A percentile compares a stretch with the other conserved stretches of the same genome.
These are phyloP conservation scores for Cicer bijugum DNA, from an alignment of 306 rosid genomes.

Conservation along the genomic window DNA sequence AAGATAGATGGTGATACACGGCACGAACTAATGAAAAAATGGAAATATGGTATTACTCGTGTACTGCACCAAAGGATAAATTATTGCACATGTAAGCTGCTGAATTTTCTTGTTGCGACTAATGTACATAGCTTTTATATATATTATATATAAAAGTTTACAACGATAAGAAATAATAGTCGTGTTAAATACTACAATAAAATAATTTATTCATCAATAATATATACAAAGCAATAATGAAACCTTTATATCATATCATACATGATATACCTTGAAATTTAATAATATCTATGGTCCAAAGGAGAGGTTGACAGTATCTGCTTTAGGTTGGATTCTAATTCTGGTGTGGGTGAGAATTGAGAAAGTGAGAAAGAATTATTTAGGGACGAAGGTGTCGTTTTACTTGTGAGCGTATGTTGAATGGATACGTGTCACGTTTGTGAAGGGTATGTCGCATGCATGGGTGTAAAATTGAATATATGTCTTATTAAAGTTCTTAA, in stretches of 20 bases:
- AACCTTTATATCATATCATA: neutral
- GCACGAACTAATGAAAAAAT: neutral
- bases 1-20: conserved; percentile 38
- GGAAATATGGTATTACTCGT: neutral
- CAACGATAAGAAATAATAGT: too few relatives aligned
- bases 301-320: neutral
- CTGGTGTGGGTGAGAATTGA: neutral
- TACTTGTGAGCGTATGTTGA: too few relatives aligned
- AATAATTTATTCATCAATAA: too few relatives aligned
- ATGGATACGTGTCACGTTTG: too few relatives aligned
- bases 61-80: neutral
- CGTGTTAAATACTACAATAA: too few relatives aligned
- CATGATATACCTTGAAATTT: neutral
- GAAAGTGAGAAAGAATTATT: neutral
- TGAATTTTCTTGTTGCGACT: neutral
- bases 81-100: neutral
- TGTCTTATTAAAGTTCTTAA: too few relatives aligned
- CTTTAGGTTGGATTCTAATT: neutral
- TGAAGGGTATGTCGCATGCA: too few relatives aligned
- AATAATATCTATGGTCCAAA: neutral
- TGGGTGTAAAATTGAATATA: too few relatives aligned
- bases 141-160: too few relatives aligned
- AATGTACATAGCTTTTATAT: neutral
- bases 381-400: neutral
- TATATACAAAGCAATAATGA: neutral